Evolutionary conservation across 805 yeast genomes (phyloP), one percentile per base, ranked within the genome.

Genomic region (Metschnikowia similis): DNA sequence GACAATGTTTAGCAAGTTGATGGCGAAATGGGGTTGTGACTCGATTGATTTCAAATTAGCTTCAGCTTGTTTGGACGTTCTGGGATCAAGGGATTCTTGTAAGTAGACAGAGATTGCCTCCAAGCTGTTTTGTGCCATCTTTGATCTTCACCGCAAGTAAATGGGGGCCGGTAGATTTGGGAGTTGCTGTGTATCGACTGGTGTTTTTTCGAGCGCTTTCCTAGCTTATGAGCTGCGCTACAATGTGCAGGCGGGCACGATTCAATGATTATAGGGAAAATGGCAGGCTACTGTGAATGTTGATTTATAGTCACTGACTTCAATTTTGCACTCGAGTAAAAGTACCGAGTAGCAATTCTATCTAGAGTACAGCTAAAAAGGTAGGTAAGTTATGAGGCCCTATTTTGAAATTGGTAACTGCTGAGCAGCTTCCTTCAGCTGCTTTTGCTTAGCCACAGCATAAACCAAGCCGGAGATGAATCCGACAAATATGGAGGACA

Each of bases 381-480:
- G 13, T 11, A 13, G 17, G 9, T 37, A 28, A 28, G 34, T 13
- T n/a, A 16, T 13, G 14, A 6, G 37, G 14, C 30, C 39, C 49
- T 52, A 56, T 55, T 56, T 56, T 39, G 58, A 16, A 8, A 60
- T 55, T 47, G 74, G 73, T 60, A 66, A 64, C 47, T 63, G 65
- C 53, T 62, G 70, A 41, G 65, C 52, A 39, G 55, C 56, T 43
- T 65, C 72, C 67, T 77, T 82, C 65, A 77, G 80, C 75, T 91
- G 96, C 78, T 85, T 86, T 76, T 91, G 89, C 77, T 91, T 94
- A 56, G 98, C 96, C 57, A 88, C 87, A 53, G 97, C 92, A 70
- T 94, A 94, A 48, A 91, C 96, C 59, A 94, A 75, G 70, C 99
- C 99, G 55, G 99, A 96, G 56, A 84, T 75, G 75, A 94, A 94